These are phyloP conservation scores for Venturia carpophila DNA, from an alignment of 2,329 filamentous ascomycete genomes.

Conservation along the genomic window DNA sequence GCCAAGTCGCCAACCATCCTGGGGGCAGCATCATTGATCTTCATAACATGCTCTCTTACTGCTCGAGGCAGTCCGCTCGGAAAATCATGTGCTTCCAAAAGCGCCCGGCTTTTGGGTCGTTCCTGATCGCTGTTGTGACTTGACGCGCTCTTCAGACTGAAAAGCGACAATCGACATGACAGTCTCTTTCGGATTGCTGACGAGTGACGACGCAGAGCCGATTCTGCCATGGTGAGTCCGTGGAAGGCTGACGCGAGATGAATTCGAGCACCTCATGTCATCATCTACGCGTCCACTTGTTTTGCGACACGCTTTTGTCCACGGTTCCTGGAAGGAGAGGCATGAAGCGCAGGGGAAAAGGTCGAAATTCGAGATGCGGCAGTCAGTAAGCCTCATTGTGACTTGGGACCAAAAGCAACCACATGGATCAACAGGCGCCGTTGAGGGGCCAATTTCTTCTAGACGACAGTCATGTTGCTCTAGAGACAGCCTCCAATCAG, in stretches of 20 bases:
- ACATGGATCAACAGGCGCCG: conserved; percentile 8
- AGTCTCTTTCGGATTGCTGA: conserved; percentile 8
- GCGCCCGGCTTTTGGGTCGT: conserved; percentile 12
- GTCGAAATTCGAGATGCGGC: conserved; percentile 1
- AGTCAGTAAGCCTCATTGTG: conserved; percentile 13
- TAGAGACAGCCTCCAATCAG: not conserved
- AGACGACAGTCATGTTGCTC: not conserved
- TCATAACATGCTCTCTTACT: not conserved
- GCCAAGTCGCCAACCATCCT: conserved; percentile 9
- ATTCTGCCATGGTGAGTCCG: conserved; percentile 9
- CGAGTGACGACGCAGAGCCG: conserved; percentile 5
- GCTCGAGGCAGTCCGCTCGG: not conserved
- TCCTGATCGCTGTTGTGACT: conserved; percentile 8
- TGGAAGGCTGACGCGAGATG: not conserved
- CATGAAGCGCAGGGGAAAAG: not conserved
- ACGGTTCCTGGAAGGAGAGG: not conserved
- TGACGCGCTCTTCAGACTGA: conserved; percentile 7
- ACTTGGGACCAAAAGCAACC: not conserved
- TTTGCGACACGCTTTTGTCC: not conserved
- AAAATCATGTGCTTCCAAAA: not conserved
- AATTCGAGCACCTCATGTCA: conserved; percentile 3
- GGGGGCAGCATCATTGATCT: not conserved
- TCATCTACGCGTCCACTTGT: not conserved
- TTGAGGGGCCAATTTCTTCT: conserved; percentile 6
- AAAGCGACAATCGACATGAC: conserved; percentile 6